Evolutionary conservation across 805 yeast species (phyloP), one percentile per base, ranked within the genome.

Genomic region (Priceomyces medius): DNA sequence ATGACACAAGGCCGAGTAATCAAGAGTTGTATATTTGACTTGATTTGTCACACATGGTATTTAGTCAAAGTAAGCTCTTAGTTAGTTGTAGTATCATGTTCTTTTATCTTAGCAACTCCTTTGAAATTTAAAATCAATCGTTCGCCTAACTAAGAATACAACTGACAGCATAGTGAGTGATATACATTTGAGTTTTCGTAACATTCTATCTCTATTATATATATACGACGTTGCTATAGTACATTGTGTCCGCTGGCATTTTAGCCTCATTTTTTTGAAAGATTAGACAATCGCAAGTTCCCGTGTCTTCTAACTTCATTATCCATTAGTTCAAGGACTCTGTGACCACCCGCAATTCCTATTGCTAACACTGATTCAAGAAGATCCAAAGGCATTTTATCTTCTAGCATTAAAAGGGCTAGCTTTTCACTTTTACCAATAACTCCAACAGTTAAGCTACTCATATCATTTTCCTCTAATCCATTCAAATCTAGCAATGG

Each of bases 301-400:
- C 95, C 96, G 49, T 84, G 88, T 45, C 71, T 74, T 54, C 96
- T 79, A 3, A 93, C 85, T 56, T 85, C 88, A 35, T 74, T 73
- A 54, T 91, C 97, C 96, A 91, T 88, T 41, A 87, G 64, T 31
- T 86, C 88, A 58, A 89, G 79, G 9, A 91, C 68, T 52, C 86
- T 73, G 55, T 86, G 91, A 41, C 91, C 80, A 7, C 98, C 99
- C 14, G 90, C 85, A 35, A 90, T 79, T 2, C 93, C 96, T 37
- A 89, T 76, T 7, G 86, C 87, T 52, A 93, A 63, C 4, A 88
- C 80, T 18, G 80, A 71, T 54, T 87, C 95, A 44, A 93, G 62
- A 43, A 79, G 73, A 56, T 90, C 98, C 49, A 90, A 63, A 0
- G 96, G 91, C 59, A 93, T 74, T 58, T 84, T 84, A 54, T 87